phyloP scores from a whole-genome alignment of 2,329 filamentous ascomycete species.

The Arthrocladium fulminans region DNA sequence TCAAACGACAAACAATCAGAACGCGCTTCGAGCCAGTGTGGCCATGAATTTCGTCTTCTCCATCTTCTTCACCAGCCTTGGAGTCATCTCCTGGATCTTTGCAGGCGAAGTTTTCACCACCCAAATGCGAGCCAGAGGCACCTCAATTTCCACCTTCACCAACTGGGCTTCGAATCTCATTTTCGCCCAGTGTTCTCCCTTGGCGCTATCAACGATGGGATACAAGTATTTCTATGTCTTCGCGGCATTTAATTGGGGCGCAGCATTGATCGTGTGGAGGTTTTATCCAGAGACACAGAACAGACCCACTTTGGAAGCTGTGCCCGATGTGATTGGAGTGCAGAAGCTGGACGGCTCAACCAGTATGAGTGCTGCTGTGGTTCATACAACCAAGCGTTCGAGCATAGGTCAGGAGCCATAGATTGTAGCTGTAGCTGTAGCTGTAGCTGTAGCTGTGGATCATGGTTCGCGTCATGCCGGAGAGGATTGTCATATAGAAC shows the following conservation, averaged over 20 bases:
- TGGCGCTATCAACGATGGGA: slow-evolving; percentile 34
- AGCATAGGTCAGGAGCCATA: no score
- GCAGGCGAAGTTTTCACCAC: slow-evolving; percentile 41
- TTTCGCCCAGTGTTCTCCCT: slow-evolving; percentile 43
- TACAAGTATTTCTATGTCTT: slow-evolving; percentile 46
- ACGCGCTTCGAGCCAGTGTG: slow-evolving; percentile 37
- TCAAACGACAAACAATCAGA: slow-evolving; percentile 24
- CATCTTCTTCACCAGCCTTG: slow-evolving; percentile 37
- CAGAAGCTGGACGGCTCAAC: slow-evolving; percentile 1
- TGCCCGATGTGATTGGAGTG: slow-evolving; percentile 26
- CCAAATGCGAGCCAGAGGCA: slow-evolving; percentile 35
- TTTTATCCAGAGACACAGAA: slow-evolving; percentile 28
- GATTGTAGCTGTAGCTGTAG: no score
- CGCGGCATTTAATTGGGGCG: slow-evolving; percentile 41
- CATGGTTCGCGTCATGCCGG: no score
- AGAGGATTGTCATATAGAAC: no score
- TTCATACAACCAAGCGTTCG: no score
- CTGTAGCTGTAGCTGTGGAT: no score
- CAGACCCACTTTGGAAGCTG: slow-evolving; percentile 26
- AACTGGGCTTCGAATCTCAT: slow-evolving; percentile 41
- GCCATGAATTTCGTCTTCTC: slow-evolving; percentile 42
- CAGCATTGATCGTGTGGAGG: slow-evolving; percentile 29
- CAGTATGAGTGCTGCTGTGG: background rate
- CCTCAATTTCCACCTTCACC: slow-evolving; percentile 37
- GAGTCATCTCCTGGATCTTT: slow-evolving; percentile 41